Conservation (phyloP, 176 grass and related monocot genomes). For the Sorghum bicolor region DNA sequence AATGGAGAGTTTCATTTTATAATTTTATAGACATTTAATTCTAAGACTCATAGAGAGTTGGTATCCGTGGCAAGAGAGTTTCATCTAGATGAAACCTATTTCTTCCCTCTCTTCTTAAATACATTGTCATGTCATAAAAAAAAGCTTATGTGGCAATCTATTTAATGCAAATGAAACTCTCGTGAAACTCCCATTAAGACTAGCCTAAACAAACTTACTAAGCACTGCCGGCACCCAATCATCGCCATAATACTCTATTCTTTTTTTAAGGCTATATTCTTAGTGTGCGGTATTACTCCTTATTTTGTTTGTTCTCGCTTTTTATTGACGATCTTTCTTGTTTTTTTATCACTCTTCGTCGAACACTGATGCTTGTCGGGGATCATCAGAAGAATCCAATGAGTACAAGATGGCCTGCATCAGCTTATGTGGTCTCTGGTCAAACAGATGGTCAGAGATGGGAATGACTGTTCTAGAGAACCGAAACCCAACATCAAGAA, state of each 20-base stretch:
- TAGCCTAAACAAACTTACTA: no score
- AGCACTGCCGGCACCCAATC: neutral
- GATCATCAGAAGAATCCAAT: slow-evolving; percentile 23
- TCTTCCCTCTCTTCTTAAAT: no score
- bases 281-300: no score
- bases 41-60: no score
- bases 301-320: neutral
- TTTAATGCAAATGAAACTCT: no score
- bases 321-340: neutral
- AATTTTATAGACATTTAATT: no score
- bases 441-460: slow-evolving; percentile 21
- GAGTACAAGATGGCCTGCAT: neutral
- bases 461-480: slow-evolving; percentile 22
- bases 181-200: no score
- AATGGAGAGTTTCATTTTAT: no score
- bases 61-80: no score
- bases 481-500: neutral
- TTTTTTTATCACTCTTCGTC: neutral
- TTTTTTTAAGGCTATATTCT: neutral
- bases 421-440: neutral
- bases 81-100: no score
- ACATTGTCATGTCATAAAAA: no score
- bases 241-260: neutral
- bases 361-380: neutral
- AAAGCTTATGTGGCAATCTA: no score